Evolutionary conservation across 176 grass and related monocot species (phyloP).

Genomic region (Eleusine indica): DNA sequence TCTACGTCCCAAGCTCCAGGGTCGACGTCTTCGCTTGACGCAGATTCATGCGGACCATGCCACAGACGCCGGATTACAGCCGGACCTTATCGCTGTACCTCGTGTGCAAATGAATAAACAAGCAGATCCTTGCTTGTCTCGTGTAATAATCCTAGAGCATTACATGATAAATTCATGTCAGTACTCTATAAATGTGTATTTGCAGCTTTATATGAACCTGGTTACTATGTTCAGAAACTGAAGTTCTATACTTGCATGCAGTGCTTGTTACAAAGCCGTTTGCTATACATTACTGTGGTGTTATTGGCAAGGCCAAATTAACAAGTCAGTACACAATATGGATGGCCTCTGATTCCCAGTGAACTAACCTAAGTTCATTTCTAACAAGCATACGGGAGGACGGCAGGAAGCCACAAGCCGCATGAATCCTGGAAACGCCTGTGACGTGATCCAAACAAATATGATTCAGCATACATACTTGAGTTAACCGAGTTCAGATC

Average conservation of each 20-base stretch:
- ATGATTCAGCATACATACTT: neutral
- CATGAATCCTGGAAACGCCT: neutral
- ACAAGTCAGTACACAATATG: neutral
- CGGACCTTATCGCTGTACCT: neutral
- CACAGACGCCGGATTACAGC: neutral
- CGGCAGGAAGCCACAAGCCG: neutral
- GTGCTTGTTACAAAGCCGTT: neutral
- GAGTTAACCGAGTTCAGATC: neutral
- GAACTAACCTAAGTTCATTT: neutral
- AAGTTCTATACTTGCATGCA: neutral
- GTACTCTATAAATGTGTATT: neutral
- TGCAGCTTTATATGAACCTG: neutral
- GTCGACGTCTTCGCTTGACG: neutral
- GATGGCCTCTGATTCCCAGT: neutral
- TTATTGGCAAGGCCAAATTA: neutral
- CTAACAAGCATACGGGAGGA: neutral
- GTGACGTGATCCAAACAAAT: neutral
- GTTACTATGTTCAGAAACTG: neutral
- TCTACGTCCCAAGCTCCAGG: slow-evolving; percentile 53
- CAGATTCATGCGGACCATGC: neutral
- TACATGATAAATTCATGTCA: neutral
- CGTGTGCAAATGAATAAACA: neutral
- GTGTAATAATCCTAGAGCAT: slow-evolving; percentile 15
- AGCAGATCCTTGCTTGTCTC: slow-evolving; percentile 12
- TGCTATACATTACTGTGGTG: neutral